Base-by-base conservation (phyloP, 306 rosid species). In the Begonia fuchsioides region DNA sequence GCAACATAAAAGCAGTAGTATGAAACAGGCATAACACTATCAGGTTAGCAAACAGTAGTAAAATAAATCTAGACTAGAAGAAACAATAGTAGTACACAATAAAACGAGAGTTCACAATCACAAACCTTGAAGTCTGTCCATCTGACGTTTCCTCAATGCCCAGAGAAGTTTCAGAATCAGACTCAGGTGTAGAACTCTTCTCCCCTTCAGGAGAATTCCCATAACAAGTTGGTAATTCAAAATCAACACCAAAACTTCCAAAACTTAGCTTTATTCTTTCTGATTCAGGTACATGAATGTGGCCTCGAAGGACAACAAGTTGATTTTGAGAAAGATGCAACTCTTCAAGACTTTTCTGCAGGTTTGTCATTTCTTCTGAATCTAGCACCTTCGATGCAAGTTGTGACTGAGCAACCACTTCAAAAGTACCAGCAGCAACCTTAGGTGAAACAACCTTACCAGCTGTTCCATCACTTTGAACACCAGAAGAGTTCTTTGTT, bases 261-360 rank as follows among this genome's bases (percentile, higher is more conserved):
- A 85, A 92, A 58, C 86, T 77, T 69, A 92, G 67, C 73, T 92
- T 85, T 52, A 72, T 71, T 68, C 85, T 76, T 73, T 92, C 96
- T 53, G 96, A 92, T 59, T 85, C 96, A n/a, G 96, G 83, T 26
- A 92, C 96, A 55, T 71, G 80, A 43, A 92, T 85, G 68, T 85
- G 95, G 66, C 79, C 74, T 44, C 94, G 98, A 67, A 92, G 83
- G 53, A 85, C 85, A 58, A 92, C 96, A 71, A 69, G 78, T 47
- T 83, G 93, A 55, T 87, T 81, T 63, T 77, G 86, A 0, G 83
- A 75, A 58, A 85, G 69, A 58, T 62, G 79, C 17, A 82, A 65
- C 57, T 69, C 83, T 73, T 79, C 87, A 60, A 85, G 69, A 66
- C 85, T 90, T 72, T 38, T 75, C 71, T 75, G 94, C 72, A 79